Percentiles rank a stretch among this genome's conserved stretches.
Conservation (phyloP, 2,329 filamentous ascomycete species). For the Onygenales sp. region DNA sequence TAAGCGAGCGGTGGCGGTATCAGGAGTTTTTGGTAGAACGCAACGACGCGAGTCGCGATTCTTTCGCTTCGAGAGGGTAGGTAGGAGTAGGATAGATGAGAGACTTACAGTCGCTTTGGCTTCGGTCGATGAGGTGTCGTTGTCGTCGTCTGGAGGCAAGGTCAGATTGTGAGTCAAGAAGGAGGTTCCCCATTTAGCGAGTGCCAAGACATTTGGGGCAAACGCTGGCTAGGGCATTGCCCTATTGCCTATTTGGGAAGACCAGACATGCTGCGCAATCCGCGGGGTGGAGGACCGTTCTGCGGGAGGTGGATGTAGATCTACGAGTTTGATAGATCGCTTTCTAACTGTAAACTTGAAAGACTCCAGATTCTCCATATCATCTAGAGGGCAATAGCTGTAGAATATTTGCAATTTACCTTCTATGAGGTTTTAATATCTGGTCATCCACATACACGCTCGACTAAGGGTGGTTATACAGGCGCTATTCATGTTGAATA, state of each 20-base stretch:
- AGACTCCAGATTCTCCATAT: too few relatives aligned
- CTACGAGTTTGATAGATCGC: neutral
- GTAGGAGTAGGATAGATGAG: neutral
- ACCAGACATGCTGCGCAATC: too few relatives aligned
- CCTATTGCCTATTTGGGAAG: constrained; percentile 8
- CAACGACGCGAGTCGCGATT: neutral
- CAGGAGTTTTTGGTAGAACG: neutral
- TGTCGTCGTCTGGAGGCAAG: neutral
- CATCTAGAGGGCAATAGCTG: too few relatives aligned
- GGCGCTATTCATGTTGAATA: too few relatives aligned
- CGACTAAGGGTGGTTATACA: too few relatives aligned
- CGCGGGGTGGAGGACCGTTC: neutral
- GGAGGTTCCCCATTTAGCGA: constrained; percentile 1
- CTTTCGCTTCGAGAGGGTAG: neutral
- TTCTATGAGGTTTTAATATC: too few relatives aligned
- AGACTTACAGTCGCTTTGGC: neutral
- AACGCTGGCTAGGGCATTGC: constrained; percentile 6
- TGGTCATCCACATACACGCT: too few relatives aligned
- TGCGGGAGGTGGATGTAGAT: neutral
- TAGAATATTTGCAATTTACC: too few relatives aligned
- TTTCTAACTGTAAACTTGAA: neutral
- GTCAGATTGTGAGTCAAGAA: neutral
- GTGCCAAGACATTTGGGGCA: constrained; percentile 2
- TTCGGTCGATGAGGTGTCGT: neutral
- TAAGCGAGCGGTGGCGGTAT: neutral